A percentile compares a stretch with the other conserved stretches of the same genome.
Evolutionary conservation across 108 stramenopile species (phyloP).

Genomic region (Conticribra guillardii): DNA sequence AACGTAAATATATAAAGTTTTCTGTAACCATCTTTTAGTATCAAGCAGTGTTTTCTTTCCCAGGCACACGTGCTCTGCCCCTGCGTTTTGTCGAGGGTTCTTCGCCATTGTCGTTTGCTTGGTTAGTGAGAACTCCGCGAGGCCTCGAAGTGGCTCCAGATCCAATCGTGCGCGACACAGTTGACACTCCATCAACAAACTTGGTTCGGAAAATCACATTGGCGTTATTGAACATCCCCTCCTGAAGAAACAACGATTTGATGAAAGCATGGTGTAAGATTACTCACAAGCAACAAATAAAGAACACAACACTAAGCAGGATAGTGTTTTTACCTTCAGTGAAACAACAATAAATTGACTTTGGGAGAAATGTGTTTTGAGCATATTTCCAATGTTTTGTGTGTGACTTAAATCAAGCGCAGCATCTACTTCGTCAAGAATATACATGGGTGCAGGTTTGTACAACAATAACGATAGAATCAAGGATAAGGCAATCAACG

Average conservation of each 20-base stretch:
- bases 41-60: constrained; percentile 44
- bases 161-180: constrained; percentile 93
- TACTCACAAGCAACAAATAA: constrained; percentile 56
- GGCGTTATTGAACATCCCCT: constrained; percentile 99
- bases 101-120: constrained; percentile 13
- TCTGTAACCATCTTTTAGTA: too few relatives aligned
- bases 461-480: constrained; percentile 96
- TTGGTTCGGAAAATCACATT: constrained; percentile 99
- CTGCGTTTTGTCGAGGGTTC: constrained; percentile 25
- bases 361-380: constrained; percentile 97
- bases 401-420: constrained; percentile 99
- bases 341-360: constrained; percentile 99
- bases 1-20: too few relatives aligned
- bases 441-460: constrained; percentile 99
- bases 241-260: constrained; percentile 65
- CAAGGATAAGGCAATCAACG: constrained; percentile 95
- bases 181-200: constrained; percentile 98
- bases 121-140: constrained; percentile 50
- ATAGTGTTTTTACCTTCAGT: constrained; percentile 84
- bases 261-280: not conserved
- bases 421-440: constrained; percentile 98
- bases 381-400: constrained; percentile 99
- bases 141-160: constrained; percentile 63
- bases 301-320: too few relatives aligned
- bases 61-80: constrained; percentile 17